Base-by-base conservation (phyloP, 805 yeast genomes). In the Candida mattraensis region DNA sequence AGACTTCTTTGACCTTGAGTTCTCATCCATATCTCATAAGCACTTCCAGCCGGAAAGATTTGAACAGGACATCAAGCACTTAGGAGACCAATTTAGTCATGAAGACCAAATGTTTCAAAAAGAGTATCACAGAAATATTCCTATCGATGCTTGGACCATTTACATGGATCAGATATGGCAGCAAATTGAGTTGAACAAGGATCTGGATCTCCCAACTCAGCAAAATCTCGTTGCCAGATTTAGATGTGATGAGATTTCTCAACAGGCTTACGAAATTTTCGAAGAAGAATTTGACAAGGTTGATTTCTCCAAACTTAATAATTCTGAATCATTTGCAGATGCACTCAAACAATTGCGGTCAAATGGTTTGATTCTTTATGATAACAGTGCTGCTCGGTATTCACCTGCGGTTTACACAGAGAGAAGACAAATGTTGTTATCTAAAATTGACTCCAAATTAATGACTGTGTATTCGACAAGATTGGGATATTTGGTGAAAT, bases 121-220 rank as follows among this genome's bases (percentile, higher is more conserved):
- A 2, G 70, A 76, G 30, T 89, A 87, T 58, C 95, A 87, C 54
- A 88, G 93, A 48, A 70, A 74, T 30, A 78, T 93, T 37, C 99
- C 99, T 8, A 70, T 91, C 35, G 99, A 93, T 62, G 98, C 97
- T 16, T 93, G 99, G 98, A 74, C 91, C 4, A 63, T 88, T 58
- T 93, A 93, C 52, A 88, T 96, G 1, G 82, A 79, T 36, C 84
- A 81, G 54, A 81, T 95, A 47, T 93, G 99, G 99, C 81, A 85
- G 33, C 96, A 87, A 61, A 93, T 93, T 51, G 95, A 87, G 58
- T 71, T 74, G 43, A 93, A 93, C 64, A 89, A 87, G 61, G 99
- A 93, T 58, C 74, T 93, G 45, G 99, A 93, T 63, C 70, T 93
- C 47, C 99, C 99, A 18, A 89, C 98, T 2, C 99, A 93, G 56